A percentile compares a stretch with the other conserved stretches of the same genome.
These are phyloP conservation scores for Blastobotrys petasosporus DNA, from an alignment of 1,139 yeast genomes.

Conservation along the genomic window DNA sequence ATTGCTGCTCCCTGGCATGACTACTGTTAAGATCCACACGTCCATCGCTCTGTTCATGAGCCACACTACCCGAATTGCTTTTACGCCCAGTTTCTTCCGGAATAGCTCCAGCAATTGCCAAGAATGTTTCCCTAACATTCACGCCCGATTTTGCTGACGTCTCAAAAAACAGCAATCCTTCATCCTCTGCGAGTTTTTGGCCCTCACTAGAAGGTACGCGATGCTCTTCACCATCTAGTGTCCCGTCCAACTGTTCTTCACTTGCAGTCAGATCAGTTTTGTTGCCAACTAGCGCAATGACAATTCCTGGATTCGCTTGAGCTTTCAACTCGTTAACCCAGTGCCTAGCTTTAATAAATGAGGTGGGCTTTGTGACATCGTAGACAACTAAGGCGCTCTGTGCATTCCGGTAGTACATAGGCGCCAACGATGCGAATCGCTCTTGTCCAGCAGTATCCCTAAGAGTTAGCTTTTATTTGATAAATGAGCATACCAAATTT, in stretches of 20 bases:
- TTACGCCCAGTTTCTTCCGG: slow-evolving; percentile 42
- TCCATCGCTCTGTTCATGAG: slow-evolving; percentile 16
- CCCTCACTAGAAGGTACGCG: slow-evolving; percentile 87
- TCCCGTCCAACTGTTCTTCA: slow-evolving; percentile 31
- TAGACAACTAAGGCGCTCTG: slow-evolving; percentile 96
- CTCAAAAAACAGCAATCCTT: slow-evolving; percentile 83
- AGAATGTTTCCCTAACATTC: slow-evolving; percentile 86
- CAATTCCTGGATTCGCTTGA: slow-evolving; percentile 85
- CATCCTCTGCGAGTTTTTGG: slow-evolving; percentile 70
- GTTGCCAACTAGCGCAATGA: slow-evolving; percentile 92
- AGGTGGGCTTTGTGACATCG: slow-evolving; percentile 95
- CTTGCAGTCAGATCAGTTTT: slow-evolving; percentile 60
- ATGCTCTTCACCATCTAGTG: slow-evolving; percentile 20
- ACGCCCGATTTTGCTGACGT: slow-evolving; percentile 92
- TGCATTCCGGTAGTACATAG: slow-evolving; percentile 98
- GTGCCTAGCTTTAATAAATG: slow-evolving; percentile 95
- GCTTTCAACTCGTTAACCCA: slow-evolving; percentile 97
- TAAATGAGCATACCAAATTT: slow-evolving; percentile 29
- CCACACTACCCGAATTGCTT: slow-evolving; percentile 3
- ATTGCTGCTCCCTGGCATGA: slow-evolving; percentile 5
- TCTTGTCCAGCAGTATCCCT: slow-evolving; percentile 98
- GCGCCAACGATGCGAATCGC: slow-evolving; percentile 92
- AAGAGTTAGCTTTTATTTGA: slow-evolving; percentile 31
- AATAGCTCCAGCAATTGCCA: slow-evolving; percentile 82
- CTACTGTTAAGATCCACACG: slow-evolving; percentile 20